These are phyloP conservation scores for Arabis hirsuta DNA, from an alignment of 345 rosid species.

Conservation along the genomic window DNA sequence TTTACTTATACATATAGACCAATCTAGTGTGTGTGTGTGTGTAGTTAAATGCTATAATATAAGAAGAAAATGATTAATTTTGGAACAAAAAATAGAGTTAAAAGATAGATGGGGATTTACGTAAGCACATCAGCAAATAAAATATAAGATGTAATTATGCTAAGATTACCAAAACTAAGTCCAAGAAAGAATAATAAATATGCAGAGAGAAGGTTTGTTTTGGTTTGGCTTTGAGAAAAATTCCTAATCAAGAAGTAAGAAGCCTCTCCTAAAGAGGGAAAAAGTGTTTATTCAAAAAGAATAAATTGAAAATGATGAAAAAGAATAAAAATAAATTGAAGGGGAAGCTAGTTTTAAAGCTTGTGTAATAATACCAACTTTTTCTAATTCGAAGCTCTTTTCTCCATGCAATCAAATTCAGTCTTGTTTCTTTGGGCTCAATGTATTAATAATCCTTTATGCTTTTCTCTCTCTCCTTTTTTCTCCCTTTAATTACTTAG, in stretches of 20 bases:
- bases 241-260: constrained; percentile 19
- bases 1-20: neutral
- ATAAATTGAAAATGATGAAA: constrained; percentile 37
- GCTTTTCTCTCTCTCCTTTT: constrained; percentile 17
- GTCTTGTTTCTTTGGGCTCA: constrained; percentile 41
- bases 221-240: constrained; percentile 21
- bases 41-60: neutral
- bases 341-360: constrained; percentile 33
- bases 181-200: constrained; percentile 11
- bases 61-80: neutral
- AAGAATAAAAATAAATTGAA: constrained; percentile 24
- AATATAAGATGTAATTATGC: neutral
- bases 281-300: constrained; percentile 34
- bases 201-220: constrained; percentile 12
- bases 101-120: neutral
- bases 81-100: neutral
- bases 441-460: constrained; percentile 30
- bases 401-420: constrained; percentile 27
- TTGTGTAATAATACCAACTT: constrained; percentile 26
- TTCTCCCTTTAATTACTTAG: constrained; percentile 29
- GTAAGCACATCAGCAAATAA: neutral
- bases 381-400: constrained; percentile 37
- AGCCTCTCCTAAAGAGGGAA: neutral
- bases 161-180: constrained; percentile 18
- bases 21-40: neutral